A percentile compares a stretch with the other conserved stretches of the same genome.
phyloP scores from a whole-genome alignment of 2,329 filamentous ascomycete species.

The Ophiostoma fasciatum region DNA sequence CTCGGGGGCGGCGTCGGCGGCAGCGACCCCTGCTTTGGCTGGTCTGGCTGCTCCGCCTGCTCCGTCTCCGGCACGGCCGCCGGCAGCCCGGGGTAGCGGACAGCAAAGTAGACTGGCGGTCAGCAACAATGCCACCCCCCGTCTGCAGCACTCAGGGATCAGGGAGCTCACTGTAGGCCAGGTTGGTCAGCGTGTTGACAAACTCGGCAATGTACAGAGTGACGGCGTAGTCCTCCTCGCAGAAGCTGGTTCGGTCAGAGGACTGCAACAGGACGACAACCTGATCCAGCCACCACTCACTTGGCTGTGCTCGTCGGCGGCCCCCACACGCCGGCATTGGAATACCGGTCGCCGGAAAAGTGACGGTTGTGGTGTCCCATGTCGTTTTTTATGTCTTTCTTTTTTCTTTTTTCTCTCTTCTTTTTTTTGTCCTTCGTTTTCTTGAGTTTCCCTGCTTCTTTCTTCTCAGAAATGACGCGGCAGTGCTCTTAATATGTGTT shows the following conservation, averaged over 20 bases:
- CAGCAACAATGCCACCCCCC: too few species aligned
- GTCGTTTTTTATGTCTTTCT: too few species aligned
- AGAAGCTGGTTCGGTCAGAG: constrained; percentile 15
- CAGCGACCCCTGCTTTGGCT: background rate
- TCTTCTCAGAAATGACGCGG: too few species aligned
- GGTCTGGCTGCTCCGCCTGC: background rate
- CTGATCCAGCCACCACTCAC: constrained; percentile 12
- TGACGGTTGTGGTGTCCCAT: constrained; percentile 19
- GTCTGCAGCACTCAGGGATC: too few species aligned
- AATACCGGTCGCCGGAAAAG: constrained; percentile 15
- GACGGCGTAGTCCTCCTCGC: constrained; percentile 36
- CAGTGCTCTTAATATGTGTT: too few species aligned
- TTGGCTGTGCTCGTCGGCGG: constrained; percentile 19
- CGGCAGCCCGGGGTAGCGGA: constrained; percentile 22
- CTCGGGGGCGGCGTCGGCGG: background rate
- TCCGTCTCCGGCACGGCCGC: constrained; percentile 6
- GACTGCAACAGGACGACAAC: too few species aligned
- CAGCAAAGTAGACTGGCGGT: constrained; percentile 25
- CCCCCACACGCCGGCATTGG: constrained; percentile 15
- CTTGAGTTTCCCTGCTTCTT: too few species aligned
- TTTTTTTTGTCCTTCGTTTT: too few species aligned
- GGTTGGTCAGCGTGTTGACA: constrained; percentile 36
- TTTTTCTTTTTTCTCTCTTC: too few species aligned
- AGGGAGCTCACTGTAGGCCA: constrained; percentile 34
- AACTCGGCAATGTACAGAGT: constrained; percentile 37